Percentiles rank a stretch among this genome's conserved stretches.
Conservation (phyloP, 2,329 filamentous ascomycete genomes). For the Penicillium sp. region DNA sequence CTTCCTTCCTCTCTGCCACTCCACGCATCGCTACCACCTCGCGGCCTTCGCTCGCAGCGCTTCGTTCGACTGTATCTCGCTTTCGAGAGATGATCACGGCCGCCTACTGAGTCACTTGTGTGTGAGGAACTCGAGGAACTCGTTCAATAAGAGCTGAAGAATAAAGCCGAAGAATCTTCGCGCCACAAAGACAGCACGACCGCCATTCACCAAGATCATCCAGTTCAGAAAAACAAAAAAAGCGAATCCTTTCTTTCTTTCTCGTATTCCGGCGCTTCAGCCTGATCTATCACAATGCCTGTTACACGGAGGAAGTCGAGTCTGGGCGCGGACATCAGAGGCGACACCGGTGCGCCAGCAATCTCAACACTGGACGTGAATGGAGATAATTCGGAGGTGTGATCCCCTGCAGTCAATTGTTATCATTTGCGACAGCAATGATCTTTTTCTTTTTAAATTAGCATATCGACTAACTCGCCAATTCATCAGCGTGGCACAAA, state of each 20-base stretch:
- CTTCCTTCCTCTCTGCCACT: not conserved
- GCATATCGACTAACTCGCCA: constrained; percentile 3
- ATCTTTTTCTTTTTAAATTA: no score
- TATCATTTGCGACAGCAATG: no score
- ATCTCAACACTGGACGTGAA: constrained; percentile 43
- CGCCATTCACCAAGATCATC: not conserved
- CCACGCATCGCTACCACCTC: no score
- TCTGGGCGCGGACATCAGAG: constrained; percentile 45
- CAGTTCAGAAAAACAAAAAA: not conserved
- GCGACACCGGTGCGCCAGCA: constrained; percentile 44
- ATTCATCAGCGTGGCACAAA: constrained; percentile 17
- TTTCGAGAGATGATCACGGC: no score
- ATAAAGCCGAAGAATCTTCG: no score
- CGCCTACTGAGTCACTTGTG: not conserved
- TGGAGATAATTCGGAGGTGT: constrained; percentile 29
- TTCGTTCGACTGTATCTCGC: not conserved
- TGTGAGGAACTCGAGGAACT: not conserved
- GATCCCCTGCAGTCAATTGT: not conserved
- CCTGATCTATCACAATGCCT: constrained; percentile 25
- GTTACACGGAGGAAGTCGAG: constrained; percentile 42
- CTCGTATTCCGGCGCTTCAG: not conserved
- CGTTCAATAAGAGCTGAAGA: no score
- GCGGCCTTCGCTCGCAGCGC: not conserved
- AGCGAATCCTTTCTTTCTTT: not conserved
- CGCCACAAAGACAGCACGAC: not conserved